Conservation (phyloP, 441 rosid genomes). For the Populus hybrid region DNA sequence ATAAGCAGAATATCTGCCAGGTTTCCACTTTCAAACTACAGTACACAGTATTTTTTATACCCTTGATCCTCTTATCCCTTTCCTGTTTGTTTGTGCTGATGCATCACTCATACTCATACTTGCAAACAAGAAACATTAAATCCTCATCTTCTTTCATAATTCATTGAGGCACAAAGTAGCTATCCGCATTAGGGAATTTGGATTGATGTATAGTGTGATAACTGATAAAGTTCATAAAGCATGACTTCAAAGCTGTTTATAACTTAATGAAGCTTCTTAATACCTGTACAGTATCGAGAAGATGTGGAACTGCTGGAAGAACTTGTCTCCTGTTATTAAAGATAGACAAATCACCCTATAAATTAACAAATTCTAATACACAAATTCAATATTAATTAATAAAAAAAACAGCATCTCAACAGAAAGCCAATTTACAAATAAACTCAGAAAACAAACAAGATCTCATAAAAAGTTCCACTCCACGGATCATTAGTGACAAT, state of each 20-base stretch:
- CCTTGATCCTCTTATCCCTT: neutral
- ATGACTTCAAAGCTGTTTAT: neutral
- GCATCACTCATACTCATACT: neutral
- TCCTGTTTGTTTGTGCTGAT: neutral
- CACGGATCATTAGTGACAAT: neutral
- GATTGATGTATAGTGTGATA: neutral
- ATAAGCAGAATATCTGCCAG: neutral
- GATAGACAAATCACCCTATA: neutral
- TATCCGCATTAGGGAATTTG: neutral
- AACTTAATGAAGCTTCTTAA: slow-evolving; percentile 7
- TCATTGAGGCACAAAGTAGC: neutral
- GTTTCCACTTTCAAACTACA: neutral
- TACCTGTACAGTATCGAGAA: slow-evolving; percentile 78
- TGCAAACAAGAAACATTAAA: neutral
- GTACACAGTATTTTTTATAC: neutral
- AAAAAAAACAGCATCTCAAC: neutral
- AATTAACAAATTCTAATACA: neutral
- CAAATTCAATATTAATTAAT: neutral
- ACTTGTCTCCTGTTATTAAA: slow-evolving; percentile 73
- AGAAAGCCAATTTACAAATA: neutral
- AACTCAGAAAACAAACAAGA: neutral
- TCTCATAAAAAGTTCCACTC: neutral
- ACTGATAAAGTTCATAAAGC: neutral
- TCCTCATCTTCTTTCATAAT: neutral
- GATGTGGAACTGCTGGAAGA: slow-evolving; percentile 80